Evolutionary conservation across 768 basidiomycete species (phyloP).

Genomic region (Suillus weaverae): DNA sequence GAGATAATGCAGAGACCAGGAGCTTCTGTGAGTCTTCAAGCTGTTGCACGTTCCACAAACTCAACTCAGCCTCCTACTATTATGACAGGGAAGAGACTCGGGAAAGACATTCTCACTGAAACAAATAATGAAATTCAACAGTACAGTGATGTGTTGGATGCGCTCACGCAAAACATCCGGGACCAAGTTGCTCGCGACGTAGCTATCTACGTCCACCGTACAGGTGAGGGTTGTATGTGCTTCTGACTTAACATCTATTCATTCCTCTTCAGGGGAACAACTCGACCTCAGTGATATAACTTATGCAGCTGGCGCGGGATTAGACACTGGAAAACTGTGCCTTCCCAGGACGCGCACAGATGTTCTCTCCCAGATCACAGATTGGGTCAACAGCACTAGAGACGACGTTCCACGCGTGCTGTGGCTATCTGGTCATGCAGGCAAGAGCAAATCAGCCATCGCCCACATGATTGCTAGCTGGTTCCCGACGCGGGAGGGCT

Average conservation of each 20-base stretch:
- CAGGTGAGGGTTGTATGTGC: no score
- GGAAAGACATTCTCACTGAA: background rate
- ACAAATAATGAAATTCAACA: background rate
- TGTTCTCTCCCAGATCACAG: conserved; percentile 22
- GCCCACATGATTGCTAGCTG: background rate
- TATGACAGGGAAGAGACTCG: background rate
- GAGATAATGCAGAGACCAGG: conserved; percentile 5
- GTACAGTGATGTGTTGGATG: background rate
- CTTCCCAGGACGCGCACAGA: conserved; percentile 20
- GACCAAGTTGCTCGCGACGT: no score
- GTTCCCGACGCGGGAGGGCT: background rate
- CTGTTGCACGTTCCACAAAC: no score
- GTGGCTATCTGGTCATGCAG: no score
- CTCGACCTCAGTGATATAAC: no score
- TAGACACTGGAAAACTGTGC: conserved; percentile 8
- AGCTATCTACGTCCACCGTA: no score
- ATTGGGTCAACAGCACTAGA: no score
- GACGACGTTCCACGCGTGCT: no score
- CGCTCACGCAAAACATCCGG: background rate
- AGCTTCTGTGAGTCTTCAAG: conserved; percentile 7
- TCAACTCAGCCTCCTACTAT: background rate
- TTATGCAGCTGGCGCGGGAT: no score
- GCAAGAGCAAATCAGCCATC: no score
- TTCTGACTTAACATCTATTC: no score
- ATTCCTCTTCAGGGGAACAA: no score